Conservation (phyloP, 805 yeast genomes). For the Teunomyces aglyptinius region DNA sequence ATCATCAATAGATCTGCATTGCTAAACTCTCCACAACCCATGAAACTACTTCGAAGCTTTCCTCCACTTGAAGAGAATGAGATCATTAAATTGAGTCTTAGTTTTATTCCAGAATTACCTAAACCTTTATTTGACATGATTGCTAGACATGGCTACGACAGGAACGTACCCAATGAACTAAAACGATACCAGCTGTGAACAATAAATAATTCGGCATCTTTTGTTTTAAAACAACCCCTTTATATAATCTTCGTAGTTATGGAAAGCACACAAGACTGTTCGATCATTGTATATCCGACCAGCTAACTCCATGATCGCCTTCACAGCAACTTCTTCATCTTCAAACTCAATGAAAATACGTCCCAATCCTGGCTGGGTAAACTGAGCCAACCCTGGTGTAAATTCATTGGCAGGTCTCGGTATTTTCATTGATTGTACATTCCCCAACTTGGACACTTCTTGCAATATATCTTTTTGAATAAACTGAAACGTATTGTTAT, state of each 20-base stretch:
- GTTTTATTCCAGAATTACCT: conserved; percentile 76
- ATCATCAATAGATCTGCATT: conserved; percentile 64
- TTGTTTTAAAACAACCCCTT: conserved; percentile 23
- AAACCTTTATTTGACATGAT: conserved; percentile 60
- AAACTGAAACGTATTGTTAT: conserved; percentile 46
- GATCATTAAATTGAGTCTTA: conserved; percentile 72
- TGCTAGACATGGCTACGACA: conserved; percentile 62
- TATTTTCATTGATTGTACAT: conserved; percentile 52
- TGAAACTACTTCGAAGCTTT: conserved; percentile 68
- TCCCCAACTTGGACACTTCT: conserved; percentile 53
- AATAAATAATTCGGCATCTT: neutral
- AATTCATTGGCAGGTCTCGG: conserved; percentile 59
- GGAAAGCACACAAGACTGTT: conserved; percentile 61
- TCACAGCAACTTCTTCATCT: conserved; percentile 46
- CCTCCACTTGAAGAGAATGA: conserved; percentile 72
- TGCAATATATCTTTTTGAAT: conserved; percentile 50
- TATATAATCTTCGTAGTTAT: conserved; percentile 59
- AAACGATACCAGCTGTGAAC: conserved; percentile 13
- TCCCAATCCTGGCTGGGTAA: conserved; percentile 60
- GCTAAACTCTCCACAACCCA: conserved; percentile 64
- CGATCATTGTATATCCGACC: conserved; percentile 71
- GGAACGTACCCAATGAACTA: conserved; percentile 34
- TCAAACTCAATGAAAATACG: conserved; percentile 68
- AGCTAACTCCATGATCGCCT: conserved; percentile 58
- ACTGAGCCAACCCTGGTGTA: conserved; percentile 39